Evolutionary conservation across 1,284 basidiomycete species (phyloP).

Genomic region (Trichosporon sp.): DNA sequence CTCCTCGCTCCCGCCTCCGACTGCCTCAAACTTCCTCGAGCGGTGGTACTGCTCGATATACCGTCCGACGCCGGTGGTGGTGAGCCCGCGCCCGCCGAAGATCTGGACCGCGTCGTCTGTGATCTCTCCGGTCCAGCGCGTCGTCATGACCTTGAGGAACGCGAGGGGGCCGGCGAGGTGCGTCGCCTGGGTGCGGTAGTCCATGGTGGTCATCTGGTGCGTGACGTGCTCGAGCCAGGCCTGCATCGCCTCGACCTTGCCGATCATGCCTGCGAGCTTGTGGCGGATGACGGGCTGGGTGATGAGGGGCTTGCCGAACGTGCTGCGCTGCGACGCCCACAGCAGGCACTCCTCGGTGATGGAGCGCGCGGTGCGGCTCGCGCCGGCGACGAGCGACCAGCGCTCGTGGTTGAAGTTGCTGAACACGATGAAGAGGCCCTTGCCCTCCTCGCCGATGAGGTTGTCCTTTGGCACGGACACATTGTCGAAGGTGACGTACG

Average conservation of each 20-base stretch:
- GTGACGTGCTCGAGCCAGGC: conserved; percentile 85
- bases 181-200: conserved; percentile 58
- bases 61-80: conserved; percentile 53
- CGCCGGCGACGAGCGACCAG: conserved; percentile 47
- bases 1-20: conserved; percentile 53
- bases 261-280: conserved; percentile 73
- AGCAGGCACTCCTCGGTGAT: conserved; percentile 49
- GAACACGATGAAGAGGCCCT: conserved; percentile 72
- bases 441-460: conserved; percentile 76
- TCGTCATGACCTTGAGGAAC: conserved; percentile 59
- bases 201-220: conserved; percentile 83
- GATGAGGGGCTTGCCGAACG: conserved; percentile 79
- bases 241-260: conserved; percentile 74
- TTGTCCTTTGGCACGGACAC: conserved; percentile 80
- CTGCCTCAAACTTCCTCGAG: conserved; percentile 80
- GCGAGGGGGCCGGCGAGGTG: conserved; percentile 49
- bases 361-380: conserved; percentile 36
- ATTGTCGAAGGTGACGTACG: conserved; percentile 82
- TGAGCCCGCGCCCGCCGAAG: conserved; percentile 37
- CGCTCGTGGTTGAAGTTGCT: conserved; percentile 48
- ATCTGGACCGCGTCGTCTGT: conserved; percentile 54
- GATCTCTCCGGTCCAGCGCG: conserved; percentile 47
- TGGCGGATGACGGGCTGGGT: conserved; percentile 74
- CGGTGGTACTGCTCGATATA: conserved; percentile 53
- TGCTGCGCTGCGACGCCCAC: conserved; percentile 72